These are phyloP conservation scores for Pestalotiopsis sp. DNA, from an alignment of 2,329 filamentous ascomycete genomes.

Conservation along the genomic window DNA sequence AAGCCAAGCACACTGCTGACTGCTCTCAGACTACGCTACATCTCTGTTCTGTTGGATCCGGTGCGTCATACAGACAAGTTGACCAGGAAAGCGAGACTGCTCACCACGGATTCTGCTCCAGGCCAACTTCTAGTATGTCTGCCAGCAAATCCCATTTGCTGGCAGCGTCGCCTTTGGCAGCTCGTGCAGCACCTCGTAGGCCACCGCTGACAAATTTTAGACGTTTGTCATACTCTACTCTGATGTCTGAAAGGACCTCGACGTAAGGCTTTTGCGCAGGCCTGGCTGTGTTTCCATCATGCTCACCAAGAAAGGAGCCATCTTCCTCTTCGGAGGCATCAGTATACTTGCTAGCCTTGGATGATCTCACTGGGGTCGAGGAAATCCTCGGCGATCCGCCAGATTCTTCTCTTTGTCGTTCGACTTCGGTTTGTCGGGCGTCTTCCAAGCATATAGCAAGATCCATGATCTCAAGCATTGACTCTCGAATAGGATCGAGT, in stretches of 20 bases:
- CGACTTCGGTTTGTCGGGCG: constrained; percentile 43
- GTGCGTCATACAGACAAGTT: neutral
- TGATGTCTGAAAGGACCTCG: constrained; percentile 56
- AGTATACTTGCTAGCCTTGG: constrained; percentile 22
- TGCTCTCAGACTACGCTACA: neutral
- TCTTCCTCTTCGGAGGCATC: constrained; percentile 31
- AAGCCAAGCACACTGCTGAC: neutral
- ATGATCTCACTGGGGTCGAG: constrained; percentile 26
- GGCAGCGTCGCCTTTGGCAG: constrained; percentile 60
- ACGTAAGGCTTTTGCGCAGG: constrained; percentile 45
- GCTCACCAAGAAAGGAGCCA: constrained; percentile 30
- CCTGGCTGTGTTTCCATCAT: constrained; percentile 30
- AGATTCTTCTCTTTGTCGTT: constrained; percentile 36
- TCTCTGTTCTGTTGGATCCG: neutral
- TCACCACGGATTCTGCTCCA: constrained; percentile 6
- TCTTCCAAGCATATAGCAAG: constrained; percentile 70
- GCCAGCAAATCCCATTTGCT: constrained; percentile 78
- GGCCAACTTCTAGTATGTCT: constrained; percentile 69
- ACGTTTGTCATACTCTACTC: constrained; percentile 62
- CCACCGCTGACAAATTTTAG: constrained; percentile 72
- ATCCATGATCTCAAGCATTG: constrained; percentile 75
- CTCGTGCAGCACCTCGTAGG: constrained; percentile 72
- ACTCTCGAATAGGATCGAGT: constrained; percentile 69
- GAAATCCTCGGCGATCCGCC: constrained; percentile 38
- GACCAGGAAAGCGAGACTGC: neutral